Conservation (phyloP, 1,284 basidiomycete genomes). For the Hemileia vastatrix region DNA sequence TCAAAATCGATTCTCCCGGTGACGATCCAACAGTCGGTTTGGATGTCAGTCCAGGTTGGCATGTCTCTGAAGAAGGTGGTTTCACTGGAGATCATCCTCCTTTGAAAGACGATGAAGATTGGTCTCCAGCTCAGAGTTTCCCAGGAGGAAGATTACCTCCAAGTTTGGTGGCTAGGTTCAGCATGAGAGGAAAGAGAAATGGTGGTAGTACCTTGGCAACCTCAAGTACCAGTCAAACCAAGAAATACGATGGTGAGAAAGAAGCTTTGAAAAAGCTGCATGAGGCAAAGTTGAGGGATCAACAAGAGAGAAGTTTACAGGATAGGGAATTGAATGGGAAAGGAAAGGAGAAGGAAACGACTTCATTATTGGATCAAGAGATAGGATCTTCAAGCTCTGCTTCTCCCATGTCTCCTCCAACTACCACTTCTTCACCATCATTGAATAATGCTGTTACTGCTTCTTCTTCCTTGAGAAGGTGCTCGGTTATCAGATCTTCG, state of each 20-base stretch:
- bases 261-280: no score
- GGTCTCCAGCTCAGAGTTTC: neutral
- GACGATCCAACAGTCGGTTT: neutral
- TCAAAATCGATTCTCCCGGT: neutral
- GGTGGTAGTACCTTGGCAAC: no score
- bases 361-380: neutral
- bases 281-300: no score
- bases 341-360: neutral
- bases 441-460: neutral
- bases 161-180: neutral
- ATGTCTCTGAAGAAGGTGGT: conserved; percentile 14
- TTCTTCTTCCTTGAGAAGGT: neutral
- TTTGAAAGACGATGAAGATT: neutral
- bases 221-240: no score
- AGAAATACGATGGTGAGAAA: no score
- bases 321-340: neutral
- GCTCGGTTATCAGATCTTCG: neutral
- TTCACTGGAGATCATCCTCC: neutral
- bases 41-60: conserved; percentile 29
- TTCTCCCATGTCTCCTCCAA: neutral
- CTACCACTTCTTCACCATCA: neutral
- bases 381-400: neutral
- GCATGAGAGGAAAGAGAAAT: neutral
- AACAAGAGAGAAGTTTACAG: no score
- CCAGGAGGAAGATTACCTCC: neutral